Evolutionary conservation across 371 early-diverging fungal genomes (phyloP).

Genomic region (Rhizopus arrhizus): DNA sequence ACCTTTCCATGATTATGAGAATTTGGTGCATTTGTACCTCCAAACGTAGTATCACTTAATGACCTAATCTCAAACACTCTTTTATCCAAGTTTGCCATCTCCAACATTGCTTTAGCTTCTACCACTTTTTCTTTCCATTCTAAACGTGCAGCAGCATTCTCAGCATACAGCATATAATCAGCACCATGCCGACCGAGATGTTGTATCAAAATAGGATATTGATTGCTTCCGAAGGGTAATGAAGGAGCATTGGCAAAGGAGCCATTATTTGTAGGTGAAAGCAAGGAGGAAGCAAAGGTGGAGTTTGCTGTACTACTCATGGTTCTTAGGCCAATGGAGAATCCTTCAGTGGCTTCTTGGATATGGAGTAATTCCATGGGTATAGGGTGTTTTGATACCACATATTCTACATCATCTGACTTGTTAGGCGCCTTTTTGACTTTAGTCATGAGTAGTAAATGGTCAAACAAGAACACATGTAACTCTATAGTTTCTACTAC

Average conservation of each 20-base stretch:
- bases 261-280: slow-evolving; percentile 11
- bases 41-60: slow-evolving; percentile 20
- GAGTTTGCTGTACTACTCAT: slow-evolving; percentile 15
- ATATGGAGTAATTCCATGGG: slow-evolving; percentile 63
- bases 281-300: slow-evolving; percentile 19
- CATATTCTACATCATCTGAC: slow-evolving; percentile 57
- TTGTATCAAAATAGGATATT: slow-evolving; percentile 16
- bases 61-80: slow-evolving; percentile 23
- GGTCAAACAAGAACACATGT: slow-evolving; percentile 81
- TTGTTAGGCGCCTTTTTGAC: slow-evolving; percentile 41
- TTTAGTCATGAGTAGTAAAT: slow-evolving; percentile 77
- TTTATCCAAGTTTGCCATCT: slow-evolving; percentile 45
- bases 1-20: slow-evolving; percentile 45
- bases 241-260: slow-evolving; percentile 1
- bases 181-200: slow-evolving; percentile 31
- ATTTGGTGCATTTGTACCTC: slow-evolving; percentile 8
- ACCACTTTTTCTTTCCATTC: slow-evolving; percentile 78
- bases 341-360: slow-evolving; percentile 55
- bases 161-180: slow-evolving; percentile 16
- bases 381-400: slow-evolving; percentile 65
- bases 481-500: slow-evolving; percentile 66
- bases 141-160: slow-evolving; percentile 34
- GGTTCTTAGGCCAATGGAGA: slow-evolving; percentile 32
- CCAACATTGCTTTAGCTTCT: slow-evolving; percentile 56
- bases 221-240: slow-evolving; percentile 18